phyloP scores from a whole-genome alignment of 768 basidiomycete genomes.

The Leucosporidium yakuticum region DNA sequence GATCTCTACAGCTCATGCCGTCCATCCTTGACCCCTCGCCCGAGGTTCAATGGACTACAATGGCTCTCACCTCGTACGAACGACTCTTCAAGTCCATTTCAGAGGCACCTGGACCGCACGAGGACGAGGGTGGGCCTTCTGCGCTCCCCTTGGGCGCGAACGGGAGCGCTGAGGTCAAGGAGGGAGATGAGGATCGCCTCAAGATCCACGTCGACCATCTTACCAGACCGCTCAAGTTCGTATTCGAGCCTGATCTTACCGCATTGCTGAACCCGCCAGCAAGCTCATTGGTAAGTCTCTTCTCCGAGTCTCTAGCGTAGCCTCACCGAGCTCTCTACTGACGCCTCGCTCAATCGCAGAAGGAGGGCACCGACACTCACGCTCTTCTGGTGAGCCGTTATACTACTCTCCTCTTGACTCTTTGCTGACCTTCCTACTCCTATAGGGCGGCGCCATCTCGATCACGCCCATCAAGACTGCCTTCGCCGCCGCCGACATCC shows the following conservation, averaged over 20 bases:
- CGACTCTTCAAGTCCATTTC: slow-evolving; percentile 42
- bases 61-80: slow-evolving; percentile 44
- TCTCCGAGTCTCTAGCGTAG: too few species aligned
- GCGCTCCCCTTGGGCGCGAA: slow-evolving; percentile 9
- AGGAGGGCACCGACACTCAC: too few species aligned
- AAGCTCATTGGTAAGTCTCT: too few species aligned
- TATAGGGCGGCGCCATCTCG: too few species aligned
- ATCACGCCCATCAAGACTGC: too few species aligned
- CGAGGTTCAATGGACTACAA: slow-evolving; percentile 42
- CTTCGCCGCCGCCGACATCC: too few species aligned
- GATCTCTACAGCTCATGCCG: slow-evolving; percentile 43
- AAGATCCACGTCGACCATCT: slow-evolving; percentile 15
- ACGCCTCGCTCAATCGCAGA: too few species aligned
- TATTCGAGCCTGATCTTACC: slow-evolving; percentile 43
- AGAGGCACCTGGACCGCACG: not conserved
- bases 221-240: slow-evolving; percentile 37
- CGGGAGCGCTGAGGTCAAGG: not conserved
- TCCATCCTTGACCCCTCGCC: slow-evolving; percentile 36
- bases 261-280: too few species aligned
- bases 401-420: too few species aligned
- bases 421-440: too few species aligned
- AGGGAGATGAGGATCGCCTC: not conserved
- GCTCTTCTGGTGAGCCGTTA: too few species aligned
- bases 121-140: slow-evolving; percentile 16
- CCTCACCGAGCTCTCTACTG: too few species aligned